A percentile compares a stretch with the other conserved stretches of the same genome.
Evolutionary conservation across 441 rosid genomes (phyloP).

Genomic region (Populus trichocarpa): DNA sequence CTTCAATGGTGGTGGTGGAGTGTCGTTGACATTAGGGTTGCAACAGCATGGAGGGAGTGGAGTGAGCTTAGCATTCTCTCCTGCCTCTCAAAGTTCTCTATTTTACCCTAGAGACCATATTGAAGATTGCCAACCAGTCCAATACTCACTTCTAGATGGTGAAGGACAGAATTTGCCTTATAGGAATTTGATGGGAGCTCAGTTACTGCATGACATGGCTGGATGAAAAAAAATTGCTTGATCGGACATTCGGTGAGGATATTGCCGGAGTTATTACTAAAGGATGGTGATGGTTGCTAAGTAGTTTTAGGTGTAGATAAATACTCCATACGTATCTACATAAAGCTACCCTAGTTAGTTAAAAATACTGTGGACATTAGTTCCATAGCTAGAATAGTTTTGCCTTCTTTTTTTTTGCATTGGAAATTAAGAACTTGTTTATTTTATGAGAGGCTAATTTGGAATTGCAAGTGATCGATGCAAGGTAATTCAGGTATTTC

Average conservation of each 20-base stretch:
- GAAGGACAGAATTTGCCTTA: slow-evolving; percentile 87
- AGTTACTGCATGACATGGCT: slow-evolving; percentile 86
- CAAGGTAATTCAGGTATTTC: slow-evolving; percentile 23
- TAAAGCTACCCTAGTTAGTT: slow-evolving; percentile 18
- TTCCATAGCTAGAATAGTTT: slow-evolving; percentile 26
- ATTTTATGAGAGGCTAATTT: slow-evolving; percentile 16
- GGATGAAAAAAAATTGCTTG: slow-evolving; percentile 31
- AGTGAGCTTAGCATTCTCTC: slow-evolving; percentile 73
- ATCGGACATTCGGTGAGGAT: slow-evolving; percentile 2
- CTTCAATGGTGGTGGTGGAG: slow-evolving; percentile 53
- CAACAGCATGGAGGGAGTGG: slow-evolving; percentile 68
- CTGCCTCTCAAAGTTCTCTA: slow-evolving; percentile 61
- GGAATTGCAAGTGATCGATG: slow-evolving; percentile 30
- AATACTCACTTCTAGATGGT: slow-evolving; percentile 74
- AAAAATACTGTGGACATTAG: neutral
- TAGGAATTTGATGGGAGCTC: slow-evolving; percentile 91
- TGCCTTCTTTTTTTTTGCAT: slow-evolving; percentile 2
- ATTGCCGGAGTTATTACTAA: slow-evolving; percentile 13
- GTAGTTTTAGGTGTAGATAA: slow-evolving; percentile 27
- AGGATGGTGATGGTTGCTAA: slow-evolving; percentile 18
- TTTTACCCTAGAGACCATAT: slow-evolving; percentile 77
- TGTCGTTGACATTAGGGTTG: slow-evolving; percentile 90
- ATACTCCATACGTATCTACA: slow-evolving; percentile 28
- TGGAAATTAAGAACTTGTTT: slow-evolving; percentile 10
- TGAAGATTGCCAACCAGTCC: slow-evolving; percentile 67